phyloP scores from a whole-genome alignment of 1,139 yeast genomes.

The Blastobotrys raffinosifermentans region DNA sequence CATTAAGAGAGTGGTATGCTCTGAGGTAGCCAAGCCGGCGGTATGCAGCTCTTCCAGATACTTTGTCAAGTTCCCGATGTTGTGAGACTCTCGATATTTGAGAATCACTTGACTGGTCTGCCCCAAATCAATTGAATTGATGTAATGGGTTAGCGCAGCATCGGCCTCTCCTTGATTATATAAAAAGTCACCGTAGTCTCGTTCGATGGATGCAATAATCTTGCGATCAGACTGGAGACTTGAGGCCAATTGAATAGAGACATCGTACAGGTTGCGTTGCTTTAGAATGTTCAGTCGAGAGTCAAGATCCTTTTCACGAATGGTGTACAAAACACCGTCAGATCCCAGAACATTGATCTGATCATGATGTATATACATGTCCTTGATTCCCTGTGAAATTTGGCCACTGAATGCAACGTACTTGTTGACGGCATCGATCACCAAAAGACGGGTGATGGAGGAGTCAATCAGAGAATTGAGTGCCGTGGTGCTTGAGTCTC shows the following conservation, averaged over 20 bases:
- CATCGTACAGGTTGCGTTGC: conserved; percentile 62
- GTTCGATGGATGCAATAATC: conserved; percentile 49
- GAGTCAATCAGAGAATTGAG: conserved; percentile 24
- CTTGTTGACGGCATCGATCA: conserved; percentile 64
- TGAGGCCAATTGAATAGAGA: conserved; percentile 68
- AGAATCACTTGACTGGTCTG: conserved; percentile 70
- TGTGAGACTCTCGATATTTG: conserved; percentile 79
- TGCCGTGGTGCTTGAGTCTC: conserved; percentile 11
- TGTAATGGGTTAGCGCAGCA: conserved; percentile 66
- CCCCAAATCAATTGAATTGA: conserved; percentile 45
- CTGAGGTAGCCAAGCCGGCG: conserved; percentile 52
- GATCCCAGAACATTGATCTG: conserved; percentile 57
- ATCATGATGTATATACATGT: conserved; percentile 50
- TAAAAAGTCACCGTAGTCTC: conserved; percentile 63
- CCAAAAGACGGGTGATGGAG: conserved; percentile 45
- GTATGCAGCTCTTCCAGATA: conserved; percentile 60
- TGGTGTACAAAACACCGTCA: conserved; percentile 67
- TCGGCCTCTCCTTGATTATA: conserved; percentile 60
- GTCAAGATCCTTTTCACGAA: conserved; percentile 60
- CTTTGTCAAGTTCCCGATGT: conserved; percentile 56
- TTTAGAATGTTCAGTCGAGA: conserved; percentile 67
- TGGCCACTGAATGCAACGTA: conserved; percentile 66
- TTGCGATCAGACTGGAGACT: conserved; percentile 37
- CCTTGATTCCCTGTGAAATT: conserved; percentile 56
- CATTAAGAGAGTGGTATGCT: conserved; percentile 74